A percentile compares a stretch with the other conserved stretches of the same genome.
Conservation (phyloP, 177 flowering plant species). For the Tripterygium wilfordii region DNA sequence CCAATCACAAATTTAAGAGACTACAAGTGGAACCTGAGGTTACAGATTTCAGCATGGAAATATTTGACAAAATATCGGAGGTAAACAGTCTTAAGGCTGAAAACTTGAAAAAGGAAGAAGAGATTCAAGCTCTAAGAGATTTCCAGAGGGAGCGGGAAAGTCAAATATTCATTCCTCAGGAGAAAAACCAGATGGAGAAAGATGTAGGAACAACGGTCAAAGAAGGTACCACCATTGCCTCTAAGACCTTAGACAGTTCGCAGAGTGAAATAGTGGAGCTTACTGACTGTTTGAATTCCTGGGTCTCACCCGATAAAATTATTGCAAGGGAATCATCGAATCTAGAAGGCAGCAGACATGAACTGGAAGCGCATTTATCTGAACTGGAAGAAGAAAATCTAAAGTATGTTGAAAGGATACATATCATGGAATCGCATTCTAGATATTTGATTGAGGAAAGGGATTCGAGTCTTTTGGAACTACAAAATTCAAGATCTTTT, state of each 20-base stretch:
- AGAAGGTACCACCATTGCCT: conserved; percentile 29
- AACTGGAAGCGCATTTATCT: conserved; percentile 49
- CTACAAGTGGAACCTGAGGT: conserved; percentile 17
- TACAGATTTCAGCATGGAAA: conserved; percentile 19
- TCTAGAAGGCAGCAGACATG: conserved; percentile 40
- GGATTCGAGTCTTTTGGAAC: conserved; percentile 37
- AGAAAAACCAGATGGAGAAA: conserved; percentile 41
- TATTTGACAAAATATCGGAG: conserved; percentile 24
- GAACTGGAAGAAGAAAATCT: conserved; percentile 64
- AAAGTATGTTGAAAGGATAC: conserved; percentile 45
- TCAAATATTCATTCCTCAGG: conserved; percentile 33
- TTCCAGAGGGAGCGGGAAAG: conserved; percentile 26
- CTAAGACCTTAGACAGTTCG: conserved; percentile 47
- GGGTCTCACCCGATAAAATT: conserved; percentile 40
- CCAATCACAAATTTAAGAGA: conserved; percentile 9
- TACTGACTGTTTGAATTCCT: conserved; percentile 39
- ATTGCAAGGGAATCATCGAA: conserved; percentile 47
- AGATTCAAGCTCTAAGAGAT: conserved; percentile 24
- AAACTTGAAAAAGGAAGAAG: conserved; percentile 37
- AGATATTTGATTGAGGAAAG: conserved; percentile 50
- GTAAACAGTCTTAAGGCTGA: conserved; percentile 24
- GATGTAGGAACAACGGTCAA: conserved; percentile 21
- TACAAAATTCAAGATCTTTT: conserved; percentile 40
- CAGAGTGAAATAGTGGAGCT: conserved; percentile 34
- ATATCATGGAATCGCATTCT: conserved; percentile 62